Base-by-base conservation (phyloP, 768 basidiomycete species). In the Amyloporia xantha region DNA sequence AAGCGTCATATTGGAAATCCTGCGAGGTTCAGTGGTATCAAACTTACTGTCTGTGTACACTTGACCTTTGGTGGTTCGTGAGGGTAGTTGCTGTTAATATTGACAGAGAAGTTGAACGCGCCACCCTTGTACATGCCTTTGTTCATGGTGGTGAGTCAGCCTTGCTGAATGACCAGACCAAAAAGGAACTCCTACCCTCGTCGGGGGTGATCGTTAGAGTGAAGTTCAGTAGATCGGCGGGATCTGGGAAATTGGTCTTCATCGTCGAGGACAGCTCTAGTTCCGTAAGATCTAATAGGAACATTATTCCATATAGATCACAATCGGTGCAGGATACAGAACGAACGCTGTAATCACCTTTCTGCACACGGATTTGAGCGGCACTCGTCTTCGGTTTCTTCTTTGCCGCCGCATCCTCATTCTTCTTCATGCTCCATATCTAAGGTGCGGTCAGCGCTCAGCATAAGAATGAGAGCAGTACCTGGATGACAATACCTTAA, bases 381-480 rank as follows among this genome's bases (percentile, higher is more conserved):
- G 96, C 95, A 62, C 90, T 91, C 39, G 92, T 96, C 81, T 95
- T 97, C 38, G 96, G 96, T 77, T 87, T 91, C 82, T 83, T 95
- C 87, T 92, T 97, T 5, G 91, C 85, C 47, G 93, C 92, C 48
- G 90, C 90, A 62, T 98, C 91, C 75, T 97, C 92, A 61, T 86
- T 90, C 84, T 98, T 98, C 84, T 98, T 98, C 87, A 99, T 92
- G 57, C 85, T 91, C 87, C 96, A 97, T 62, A 99, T 97, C 96
- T 99, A 17, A 28, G 5, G n/a, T n/a, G n/a, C n/a, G n/a, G n/a
- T n/a, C n/a, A n/a, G n/a, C n/a, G n/a, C n/a, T n/a, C n/a, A n/a
- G n/a, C n/a, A 28, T 46, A 17, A 40, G 26, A 19, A 39, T 44
- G 24, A 27, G 13, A 19, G 9, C 4, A 11, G 13, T 33, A 39